phyloP scores from a whole-genome alignment of 2,329 filamentous ascomycete genomes.

The Byssochlamys sp. region DNA sequence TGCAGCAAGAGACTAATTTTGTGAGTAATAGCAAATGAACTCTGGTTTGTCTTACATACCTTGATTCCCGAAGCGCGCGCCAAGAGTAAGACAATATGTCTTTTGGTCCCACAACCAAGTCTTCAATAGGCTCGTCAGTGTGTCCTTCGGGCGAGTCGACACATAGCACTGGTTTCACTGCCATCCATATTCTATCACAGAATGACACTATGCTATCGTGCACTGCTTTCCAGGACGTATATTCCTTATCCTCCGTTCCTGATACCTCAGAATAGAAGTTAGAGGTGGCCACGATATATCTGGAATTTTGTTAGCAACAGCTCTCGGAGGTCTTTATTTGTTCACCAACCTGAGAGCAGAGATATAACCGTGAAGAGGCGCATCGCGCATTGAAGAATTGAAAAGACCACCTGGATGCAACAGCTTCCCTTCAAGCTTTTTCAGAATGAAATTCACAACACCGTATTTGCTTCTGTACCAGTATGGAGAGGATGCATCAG shows the following conservation, averaged over 20 bases:
- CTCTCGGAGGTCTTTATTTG: too few species aligned
- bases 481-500: slow-evolving; percentile 1
- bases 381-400: slow-evolving; percentile 54
- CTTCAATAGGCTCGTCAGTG: slow-evolving; percentile 49
- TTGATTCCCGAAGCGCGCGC: slow-evolving; percentile 87
- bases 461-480: slow-evolving; percentile 32
- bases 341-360: slow-evolving; percentile 51
- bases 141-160: slow-evolving; percentile 91
- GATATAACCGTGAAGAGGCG: slow-evolving; percentile 61
- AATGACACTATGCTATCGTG: slow-evolving; percentile 46
- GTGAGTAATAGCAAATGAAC: slow-evolving; percentile 12
- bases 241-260: slow-evolving; percentile 8
- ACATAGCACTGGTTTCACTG: slow-evolving; percentile 69
- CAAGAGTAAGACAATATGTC: slow-evolving; percentile 91
- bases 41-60: slow-evolving; percentile 41
- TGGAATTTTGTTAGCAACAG: slow-evolving; percentile 17
- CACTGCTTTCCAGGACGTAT: slow-evolving; percentile 20
- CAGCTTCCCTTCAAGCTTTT: slow-evolving; percentile 56
- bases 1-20: slow-evolving; percentile 58
- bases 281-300: slow-evolving; percentile 42
- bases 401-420: slow-evolving; percentile 55
- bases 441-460: slow-evolving; percentile 51
- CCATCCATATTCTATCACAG: slow-evolving; percentile 64
- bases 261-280: slow-evolving; percentile 27
- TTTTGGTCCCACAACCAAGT: slow-evolving; percentile 68